phyloP scores from a whole-genome alignment of 2,329 filamentous ascomycete species.

The Tolypocladium album region DNA sequence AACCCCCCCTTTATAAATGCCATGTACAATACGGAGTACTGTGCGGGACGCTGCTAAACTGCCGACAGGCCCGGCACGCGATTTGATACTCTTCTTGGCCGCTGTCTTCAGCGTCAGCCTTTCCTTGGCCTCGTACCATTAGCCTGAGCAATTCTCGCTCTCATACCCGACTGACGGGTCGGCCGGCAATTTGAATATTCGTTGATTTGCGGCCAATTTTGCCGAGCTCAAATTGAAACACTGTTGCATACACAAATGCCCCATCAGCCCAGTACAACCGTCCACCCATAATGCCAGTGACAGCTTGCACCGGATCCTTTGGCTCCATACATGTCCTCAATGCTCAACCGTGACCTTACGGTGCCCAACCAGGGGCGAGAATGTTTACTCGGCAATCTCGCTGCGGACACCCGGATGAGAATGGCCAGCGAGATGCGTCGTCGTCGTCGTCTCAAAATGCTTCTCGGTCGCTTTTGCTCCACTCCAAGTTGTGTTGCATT shows the following conservation, averaged over 20 bases:
- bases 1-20: background rate
- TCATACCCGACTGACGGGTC: background rate
- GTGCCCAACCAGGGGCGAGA: background rate
- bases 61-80: background rate
- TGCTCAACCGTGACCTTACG: background rate
- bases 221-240: background rate
- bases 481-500: constrained; percentile 5
- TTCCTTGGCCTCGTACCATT: background rate
- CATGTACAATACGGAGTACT: background rate
- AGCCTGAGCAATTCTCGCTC: background rate
- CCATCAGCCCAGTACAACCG: background rate
- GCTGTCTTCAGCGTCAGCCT: background rate
- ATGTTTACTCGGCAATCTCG: background rate
- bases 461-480: background rate
- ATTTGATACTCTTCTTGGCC: background rate
- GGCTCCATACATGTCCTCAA: background rate
- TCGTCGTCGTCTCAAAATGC: background rate
- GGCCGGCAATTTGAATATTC: background rate
- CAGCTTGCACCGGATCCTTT: background rate
- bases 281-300: background rate
- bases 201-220: background rate
- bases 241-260: background rate
- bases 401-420: background rate
- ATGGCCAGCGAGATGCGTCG: background rate
- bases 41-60: background rate